Percentiles rank a stretch among this genome's conserved stretches.
phyloP scores from a whole-genome alignment of 805 yeast genomes.

The Hanseniaspora mollemarum region DNA sequence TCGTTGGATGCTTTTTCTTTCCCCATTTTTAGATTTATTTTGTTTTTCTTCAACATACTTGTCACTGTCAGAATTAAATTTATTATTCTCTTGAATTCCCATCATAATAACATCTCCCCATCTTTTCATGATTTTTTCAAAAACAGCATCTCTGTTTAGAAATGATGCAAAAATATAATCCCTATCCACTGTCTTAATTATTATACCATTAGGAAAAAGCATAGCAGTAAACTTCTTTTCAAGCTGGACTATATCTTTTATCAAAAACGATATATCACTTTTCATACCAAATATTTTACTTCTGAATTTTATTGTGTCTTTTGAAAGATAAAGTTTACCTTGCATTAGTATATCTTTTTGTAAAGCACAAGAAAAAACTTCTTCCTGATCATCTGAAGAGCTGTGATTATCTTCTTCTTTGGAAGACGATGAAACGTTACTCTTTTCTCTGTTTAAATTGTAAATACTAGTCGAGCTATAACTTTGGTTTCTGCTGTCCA shows the following conservation, averaged over 20 bases:
- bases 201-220: constrained; percentile 58
- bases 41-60: background rate
- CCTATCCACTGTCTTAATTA: constrained; percentile 50
- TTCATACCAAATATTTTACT: constrained; percentile 60
- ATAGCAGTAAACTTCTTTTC: constrained; percentile 58
- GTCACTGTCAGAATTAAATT: background rate
- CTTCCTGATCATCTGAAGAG: background rate
- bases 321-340: constrained; percentile 51
- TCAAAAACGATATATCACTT: constrained; percentile 46
- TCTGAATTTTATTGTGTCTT: constrained; percentile 47
- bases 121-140: constrained; percentile 42
- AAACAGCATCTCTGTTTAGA: constrained; percentile 44
- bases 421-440: background rate
- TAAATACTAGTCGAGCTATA: background rate
- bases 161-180: constrained; percentile 56
- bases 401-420: background rate
- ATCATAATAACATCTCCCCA: constrained; percentile 41
- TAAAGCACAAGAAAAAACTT: constrained; percentile 41
- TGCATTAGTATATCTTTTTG: constrained; percentile 56
- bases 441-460: background rate
- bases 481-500: background rate
- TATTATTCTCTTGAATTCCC: background rate
- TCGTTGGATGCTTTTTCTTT: background rate
- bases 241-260: constrained; percentile 50
- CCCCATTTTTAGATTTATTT: background rate